phyloP scores from a whole-genome alignment of 2,329 filamentous ascomycete genomes.

The Phialophora macrospora region DNA sequence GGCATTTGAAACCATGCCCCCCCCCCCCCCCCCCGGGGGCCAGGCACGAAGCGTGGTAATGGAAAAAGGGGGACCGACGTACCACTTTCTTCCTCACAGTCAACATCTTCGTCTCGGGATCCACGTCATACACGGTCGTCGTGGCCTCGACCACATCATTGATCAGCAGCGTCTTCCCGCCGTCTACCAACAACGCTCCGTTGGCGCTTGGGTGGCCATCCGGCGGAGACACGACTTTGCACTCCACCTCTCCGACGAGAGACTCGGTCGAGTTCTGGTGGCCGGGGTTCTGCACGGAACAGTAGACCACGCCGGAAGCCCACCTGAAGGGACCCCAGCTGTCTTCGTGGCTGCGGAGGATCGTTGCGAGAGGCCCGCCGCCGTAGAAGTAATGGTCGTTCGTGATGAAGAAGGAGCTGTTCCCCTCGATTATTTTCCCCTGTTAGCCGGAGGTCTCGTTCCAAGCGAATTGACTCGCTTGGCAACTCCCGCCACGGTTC shows the following conservation, averaged over 20 bases:
- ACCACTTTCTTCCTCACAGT: conserved; percentile 27
- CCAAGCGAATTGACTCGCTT: too few species aligned
- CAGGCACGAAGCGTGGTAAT: too few species aligned
- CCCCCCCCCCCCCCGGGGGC: too few species aligned
- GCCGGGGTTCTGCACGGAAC: conserved; percentile 5
- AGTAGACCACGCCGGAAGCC: conserved; percentile 29
- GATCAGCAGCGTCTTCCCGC: conserved; percentile 27
- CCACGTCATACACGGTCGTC: conserved; percentile 31
- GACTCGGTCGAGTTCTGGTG: not conserved
- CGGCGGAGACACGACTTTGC: conserved; percentile 28
- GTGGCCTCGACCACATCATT: conserved; percentile 30
- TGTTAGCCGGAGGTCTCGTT: not conserved
- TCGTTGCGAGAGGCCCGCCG: conserved; percentile 19
- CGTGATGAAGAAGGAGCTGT: conserved; percentile 33
- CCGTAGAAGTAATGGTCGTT: conserved; percentile 34
- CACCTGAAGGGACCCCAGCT: conserved; percentile 31
- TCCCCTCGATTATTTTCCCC: too few species aligned
- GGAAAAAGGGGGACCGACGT: not conserved
- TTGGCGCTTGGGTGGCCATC: conserved; percentile 29
- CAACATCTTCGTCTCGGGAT: conserved; percentile 26
- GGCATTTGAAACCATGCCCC: too few species aligned
- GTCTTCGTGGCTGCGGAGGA: conserved; percentile 26
- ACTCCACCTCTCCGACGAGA: conserved; percentile 15
- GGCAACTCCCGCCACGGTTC: not conserved
- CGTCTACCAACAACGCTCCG: conserved; percentile 30